Evolutionary conservation across 1,139 yeast genomes (phyloP).

Genomic region (Yarrowia galli): DNA sequence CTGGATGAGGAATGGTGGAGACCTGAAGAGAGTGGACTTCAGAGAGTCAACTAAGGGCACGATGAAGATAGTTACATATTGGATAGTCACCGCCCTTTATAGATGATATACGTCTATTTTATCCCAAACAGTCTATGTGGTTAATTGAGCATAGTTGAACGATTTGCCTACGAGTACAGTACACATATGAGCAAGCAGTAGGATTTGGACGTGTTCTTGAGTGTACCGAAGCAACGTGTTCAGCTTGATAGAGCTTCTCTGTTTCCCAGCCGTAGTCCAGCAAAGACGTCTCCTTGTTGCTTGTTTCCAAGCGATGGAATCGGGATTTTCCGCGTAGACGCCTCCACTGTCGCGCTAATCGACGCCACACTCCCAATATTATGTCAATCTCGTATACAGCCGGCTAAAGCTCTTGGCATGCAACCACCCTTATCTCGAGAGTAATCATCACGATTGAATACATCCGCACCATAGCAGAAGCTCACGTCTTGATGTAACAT

Average conservation of each 20-base stretch:
- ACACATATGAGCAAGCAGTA: no score
- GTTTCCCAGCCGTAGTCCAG: no score
- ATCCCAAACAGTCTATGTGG: not conserved
- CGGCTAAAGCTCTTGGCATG: conserved; percentile 4
- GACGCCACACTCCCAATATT: conserved; percentile 1
- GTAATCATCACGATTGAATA: not conserved
- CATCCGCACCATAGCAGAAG: no score
- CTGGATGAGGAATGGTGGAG: conserved; percentile 54
- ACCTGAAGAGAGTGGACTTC: conserved; percentile 52
- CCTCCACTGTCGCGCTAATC: no score
- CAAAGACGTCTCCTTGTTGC: no score
- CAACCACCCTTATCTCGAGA: not conserved
- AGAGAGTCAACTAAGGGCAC: conserved; percentile 36
- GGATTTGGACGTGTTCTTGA: no score
- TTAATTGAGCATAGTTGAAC: not conserved
- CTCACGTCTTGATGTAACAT: not conserved
- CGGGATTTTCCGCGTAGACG: no score
- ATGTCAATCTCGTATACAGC: not conserved
- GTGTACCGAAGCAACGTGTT: no score
- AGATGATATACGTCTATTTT: not conserved
- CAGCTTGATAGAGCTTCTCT: not conserved
- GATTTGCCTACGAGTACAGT: not conserved
- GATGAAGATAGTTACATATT: not conserved
- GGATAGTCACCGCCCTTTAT: not conserved
- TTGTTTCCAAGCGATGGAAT: no score